These are phyloP conservation scores for Cornus kousa DNA, from an alignment of 148 eudicot genomes.

Conservation along the genomic window DNA sequence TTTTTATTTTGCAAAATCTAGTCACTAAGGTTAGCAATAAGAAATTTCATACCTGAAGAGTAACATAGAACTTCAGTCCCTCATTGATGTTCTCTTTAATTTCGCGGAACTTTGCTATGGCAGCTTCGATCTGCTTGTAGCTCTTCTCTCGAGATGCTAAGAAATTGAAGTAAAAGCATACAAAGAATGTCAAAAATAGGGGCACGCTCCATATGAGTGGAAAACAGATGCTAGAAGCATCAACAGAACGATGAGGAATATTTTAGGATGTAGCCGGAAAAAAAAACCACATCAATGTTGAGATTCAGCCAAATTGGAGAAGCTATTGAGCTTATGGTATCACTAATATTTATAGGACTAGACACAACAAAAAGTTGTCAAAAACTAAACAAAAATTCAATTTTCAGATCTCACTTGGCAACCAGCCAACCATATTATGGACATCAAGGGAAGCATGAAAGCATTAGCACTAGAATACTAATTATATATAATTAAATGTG, in stretches of 20 bases:
- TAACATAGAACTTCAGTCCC: constrained; percentile 92
- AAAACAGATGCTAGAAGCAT: background rate
- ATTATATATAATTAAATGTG: background rate
- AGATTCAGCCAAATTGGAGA: too few relatives aligned
- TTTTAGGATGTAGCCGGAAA: background rate
- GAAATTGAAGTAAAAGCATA: background rate
- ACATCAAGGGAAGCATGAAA: background rate
- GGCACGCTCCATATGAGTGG: background rate
- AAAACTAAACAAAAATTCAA: background rate
- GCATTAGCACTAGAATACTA: background rate
- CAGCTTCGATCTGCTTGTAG: constrained; percentile 95
- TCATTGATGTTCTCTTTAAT: constrained; percentile 93
- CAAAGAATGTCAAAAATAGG: background rate
- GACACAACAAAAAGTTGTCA: too few relatives aligned
- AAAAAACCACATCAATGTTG: too few relatives aligned
- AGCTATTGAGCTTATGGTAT: too few relatives aligned
- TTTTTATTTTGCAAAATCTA: background rate
- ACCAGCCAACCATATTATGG: background rate
- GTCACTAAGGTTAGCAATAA: background rate
- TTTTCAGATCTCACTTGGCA: background rate
- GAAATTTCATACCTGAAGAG: constrained; percentile 70
- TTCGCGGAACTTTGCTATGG: constrained; percentile 82
- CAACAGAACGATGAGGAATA: background rate
- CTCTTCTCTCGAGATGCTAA: constrained; percentile 82
- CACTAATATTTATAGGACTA: background rate